These are phyloP conservation scores for Botrytis galanthina DNA, from an alignment of 2,329 filamentous ascomycete species.

Conservation along the genomic window DNA sequence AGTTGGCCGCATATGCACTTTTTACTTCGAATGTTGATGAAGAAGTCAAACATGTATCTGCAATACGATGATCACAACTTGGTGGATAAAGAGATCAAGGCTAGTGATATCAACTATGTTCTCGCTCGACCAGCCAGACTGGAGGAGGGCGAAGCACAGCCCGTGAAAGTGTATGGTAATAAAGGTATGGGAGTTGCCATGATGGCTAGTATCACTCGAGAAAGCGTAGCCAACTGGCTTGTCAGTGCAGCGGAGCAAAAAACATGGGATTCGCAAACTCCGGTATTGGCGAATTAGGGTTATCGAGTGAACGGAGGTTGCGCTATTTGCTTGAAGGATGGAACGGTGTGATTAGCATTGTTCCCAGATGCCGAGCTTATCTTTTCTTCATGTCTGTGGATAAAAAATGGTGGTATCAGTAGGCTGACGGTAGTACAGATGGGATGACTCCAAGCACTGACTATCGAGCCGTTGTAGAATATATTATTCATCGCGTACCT, in stretches of 20 bases:
- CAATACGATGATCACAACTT: slow-evolving; percentile 49
- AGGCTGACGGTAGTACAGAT: neutral
- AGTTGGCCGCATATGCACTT: slow-evolving; percentile 46
- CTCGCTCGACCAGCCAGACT: slow-evolving; percentile 25
- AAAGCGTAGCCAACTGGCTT: slow-evolving; percentile 48
- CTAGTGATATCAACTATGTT: slow-evolving; percentile 26
- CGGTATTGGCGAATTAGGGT: slow-evolving; percentile 4
- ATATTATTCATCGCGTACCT: neutral
- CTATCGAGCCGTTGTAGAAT: neutral
- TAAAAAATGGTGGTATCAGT: neutral
- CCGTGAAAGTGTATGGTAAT: slow-evolving; percentile 23
- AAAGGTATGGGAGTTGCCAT: slow-evolving; percentile 25
- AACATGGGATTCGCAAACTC: slow-evolving; percentile 14
- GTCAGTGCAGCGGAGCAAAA: slow-evolving; percentile 45
- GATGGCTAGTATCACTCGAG: slow-evolving; percentile 24
- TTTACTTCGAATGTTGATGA: slow-evolving; percentile 46
- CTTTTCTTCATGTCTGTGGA: neutral
- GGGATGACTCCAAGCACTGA: neutral
- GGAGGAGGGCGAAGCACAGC: slow-evolving; percentile 21
- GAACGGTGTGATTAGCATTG: neutral
- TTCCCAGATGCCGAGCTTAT: neutral
- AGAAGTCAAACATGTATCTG: slow-evolving; percentile 46
- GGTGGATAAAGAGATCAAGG: slow-evolving; percentile 26
- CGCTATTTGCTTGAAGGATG: neutral
- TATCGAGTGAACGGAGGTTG: neutral